phyloP scores from a whole-genome alignment of 208 protist species.

The Crithidia acanthocephali region DNA sequence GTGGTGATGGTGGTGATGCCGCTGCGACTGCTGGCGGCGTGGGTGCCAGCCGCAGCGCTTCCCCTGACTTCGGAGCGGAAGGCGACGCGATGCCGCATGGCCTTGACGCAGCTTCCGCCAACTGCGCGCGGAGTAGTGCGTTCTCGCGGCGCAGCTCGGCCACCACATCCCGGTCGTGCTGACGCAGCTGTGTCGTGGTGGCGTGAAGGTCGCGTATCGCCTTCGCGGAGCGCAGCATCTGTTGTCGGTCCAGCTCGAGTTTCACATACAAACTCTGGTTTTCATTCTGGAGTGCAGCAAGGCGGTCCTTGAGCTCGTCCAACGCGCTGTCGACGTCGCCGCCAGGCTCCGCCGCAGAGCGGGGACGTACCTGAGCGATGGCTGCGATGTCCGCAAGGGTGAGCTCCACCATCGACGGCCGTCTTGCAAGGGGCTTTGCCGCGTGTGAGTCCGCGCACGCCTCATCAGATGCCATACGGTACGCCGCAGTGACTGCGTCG shows the following conservation, averaged over 20 bases:
- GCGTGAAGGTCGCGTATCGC: conserved; percentile 41
- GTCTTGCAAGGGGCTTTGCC: not conserved
- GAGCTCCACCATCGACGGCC: not conserved
- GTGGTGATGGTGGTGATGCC: too few species aligned
- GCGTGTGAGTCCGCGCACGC: not conserved
- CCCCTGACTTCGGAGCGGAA: too few species aligned
- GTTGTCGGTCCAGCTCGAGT: conserved; percentile 22
- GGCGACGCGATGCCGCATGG: not conserved
- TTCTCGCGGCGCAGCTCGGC: conserved; percentile 33
- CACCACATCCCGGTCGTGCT: conserved; percentile 18
- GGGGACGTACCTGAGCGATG: not conserved
- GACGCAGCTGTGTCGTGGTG: conserved; percentile 11
- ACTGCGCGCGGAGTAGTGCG: conserved; percentile 9
- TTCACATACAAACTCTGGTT: conserved; percentile 22
- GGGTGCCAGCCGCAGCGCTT: too few species aligned
- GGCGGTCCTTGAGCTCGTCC: not conserved
- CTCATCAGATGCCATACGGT: not conserved
- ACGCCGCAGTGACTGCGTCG: conserved; percentile 22
- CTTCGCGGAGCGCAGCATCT: conserved; percentile 44
- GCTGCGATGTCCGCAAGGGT: conserved; percentile 12
- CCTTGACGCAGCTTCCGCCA: not conserved
- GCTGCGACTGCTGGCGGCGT: too few species aligned
- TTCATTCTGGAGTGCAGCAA: conserved; percentile 19
- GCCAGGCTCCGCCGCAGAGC: not conserved
- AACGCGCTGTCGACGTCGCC: not conserved